Evolutionary conservation across 2,329 filamentous ascomycete genomes (phyloP).

Genomic region (Alternaria ethzedia): DNA sequence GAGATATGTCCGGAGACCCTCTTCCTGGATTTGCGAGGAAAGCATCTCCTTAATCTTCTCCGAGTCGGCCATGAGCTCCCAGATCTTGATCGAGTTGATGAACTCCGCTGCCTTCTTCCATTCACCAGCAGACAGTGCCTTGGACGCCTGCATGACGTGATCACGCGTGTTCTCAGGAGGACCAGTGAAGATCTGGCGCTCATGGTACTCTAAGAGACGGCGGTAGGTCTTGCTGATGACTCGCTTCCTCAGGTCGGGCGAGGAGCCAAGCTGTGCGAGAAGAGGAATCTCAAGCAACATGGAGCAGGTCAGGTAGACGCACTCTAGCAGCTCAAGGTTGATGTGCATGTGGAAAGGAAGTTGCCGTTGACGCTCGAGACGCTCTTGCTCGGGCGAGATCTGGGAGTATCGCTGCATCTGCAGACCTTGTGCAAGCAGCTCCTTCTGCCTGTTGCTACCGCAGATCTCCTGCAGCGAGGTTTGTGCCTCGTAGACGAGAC

Average conservation of each 20-base stretch:
- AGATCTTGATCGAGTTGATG: slow-evolving; percentile 99
- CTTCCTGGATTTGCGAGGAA: slow-evolving; percentile 96
- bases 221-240: slow-evolving; percentile 99
- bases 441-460: slow-evolving; percentile 96
- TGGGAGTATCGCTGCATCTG: slow-evolving; percentile 98
- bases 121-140: slow-evolving; percentile 93
- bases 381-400: slow-evolving; percentile 96
- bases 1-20: slow-evolving; percentile 95
- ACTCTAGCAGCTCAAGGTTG: slow-evolving; percentile 97
- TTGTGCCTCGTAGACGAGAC: slow-evolving; percentile 95
- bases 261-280: slow-evolving; percentile 93
- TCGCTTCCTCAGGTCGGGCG: slow-evolving; percentile 95
- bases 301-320: slow-evolving; percentile 97
- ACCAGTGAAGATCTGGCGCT: slow-evolving; percentile 98
- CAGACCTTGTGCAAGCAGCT: slow-evolving; percentile 94
- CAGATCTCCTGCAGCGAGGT: slow-evolving; percentile 98
- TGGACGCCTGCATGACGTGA: slow-evolving; percentile 98
- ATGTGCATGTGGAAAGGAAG: slow-evolving; percentile 99
- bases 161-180: slow-evolving; percentile 98
- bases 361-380: slow-evolving; percentile 94
- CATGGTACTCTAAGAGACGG: slow-evolving; percentile 98
- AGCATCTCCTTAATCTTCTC: slow-evolving; percentile 98
- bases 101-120: slow-evolving; percentile 97
- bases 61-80: slow-evolving; percentile 93
- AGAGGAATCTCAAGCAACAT: slow-evolving; percentile 99